Base-by-base conservation (phyloP, 2,329 filamentous ascomycete genomes). In the Calycina herbarum region DNA sequence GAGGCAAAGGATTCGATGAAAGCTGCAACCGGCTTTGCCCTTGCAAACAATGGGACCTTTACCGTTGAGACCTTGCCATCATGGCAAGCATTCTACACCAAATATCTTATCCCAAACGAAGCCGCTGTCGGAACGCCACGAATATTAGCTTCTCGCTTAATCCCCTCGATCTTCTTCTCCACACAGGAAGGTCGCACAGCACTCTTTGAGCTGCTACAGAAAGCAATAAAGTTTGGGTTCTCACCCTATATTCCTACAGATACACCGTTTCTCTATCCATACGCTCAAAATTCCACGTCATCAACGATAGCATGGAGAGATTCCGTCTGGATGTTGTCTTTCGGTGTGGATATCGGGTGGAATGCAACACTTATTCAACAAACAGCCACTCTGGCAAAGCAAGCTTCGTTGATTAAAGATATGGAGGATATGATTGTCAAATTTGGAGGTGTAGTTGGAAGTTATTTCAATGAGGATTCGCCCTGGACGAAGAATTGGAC, bases 381-480 rank as follows among this genome's bases (percentile, higher is more conserved):
- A 29, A 27, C 42, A 27, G 48, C 48, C 5, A 66, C 64, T 2
- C 4, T 66, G 11, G 57, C 58, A 5, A 31, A 66, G 24, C 64
- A 64, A 24, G 29, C 51, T 45, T 10, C 45, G 6, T 17, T 48
- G 4, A 35, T 57, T 29, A 35, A 57, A 35, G n/a, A 35, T 20
- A 57, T 57, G 2, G 56, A 57, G 27, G 5, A 59, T 66, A 17
- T n/a, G 38, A 29, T n/a, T 57, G 27, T 33, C 29, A 1, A 45
- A 59, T 31, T 58, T 64, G 51, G 13, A 65, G 29, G 62, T 62
- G 5, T 29, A 20, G 15, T 51, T 51, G 10, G 51, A 58, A 10
- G 61, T 64, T 72, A 72, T 61, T 51, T 68, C 1, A 72, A 72
- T 24, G 69, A 71, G 57, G 69, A 62, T 4, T 48, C 54, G 38